Base-by-base conservation (phyloP, 352 stramenopile species). In the Phytopythium delawarense region DNA sequence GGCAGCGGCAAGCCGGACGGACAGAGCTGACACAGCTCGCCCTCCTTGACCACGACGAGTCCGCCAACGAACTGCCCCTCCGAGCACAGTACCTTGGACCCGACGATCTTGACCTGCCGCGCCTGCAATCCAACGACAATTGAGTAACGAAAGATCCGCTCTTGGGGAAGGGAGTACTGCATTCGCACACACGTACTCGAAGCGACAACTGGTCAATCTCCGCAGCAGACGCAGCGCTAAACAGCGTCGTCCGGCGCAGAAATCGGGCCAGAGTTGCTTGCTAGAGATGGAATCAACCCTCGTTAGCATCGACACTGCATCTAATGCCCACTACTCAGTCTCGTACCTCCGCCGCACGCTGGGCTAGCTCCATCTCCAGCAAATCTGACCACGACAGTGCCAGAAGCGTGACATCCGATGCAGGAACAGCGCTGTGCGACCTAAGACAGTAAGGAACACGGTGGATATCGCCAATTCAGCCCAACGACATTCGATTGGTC, bases 51-150 rank as follows among this genome's bases (percentile, higher is more conserved):
- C 23, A 89, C 57, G 15, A 88, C 44, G 30, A 89, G 59, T 0
- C 80, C 80, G 54, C 86, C 75, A 16, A 89, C 69, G 55, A 65
- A 62, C 45, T 89, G 80, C 0, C 75, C 80, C 61, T 87, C 78
- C 6, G 70, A 78, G 48, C 74, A 88, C 25, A 89, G 45, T 13
- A 75, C 78, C 56, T 79, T 81, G 11, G 78, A 76, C 0, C 80
- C 80, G 5, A 85, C 57, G 2, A 82, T 65, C 63, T 87, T 89
- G 28, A 65, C 42, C 18, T 60, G 68, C 46, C 61, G 76, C 1
- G 74, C 74, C 65, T 79, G 51, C 12, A 44, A 61, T 18, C 18
- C 63, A 46, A 20, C 40, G 42, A 48, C 5, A 23, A 21, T 12
- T 12, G 20, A 45, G 2, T 11, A 1, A 37, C 39, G 23, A 35